These are phyloP conservation scores for Talaromyces sp. DNA, from an alignment of 2,329 filamentous ascomycete species.

Conservation along the genomic window DNA sequence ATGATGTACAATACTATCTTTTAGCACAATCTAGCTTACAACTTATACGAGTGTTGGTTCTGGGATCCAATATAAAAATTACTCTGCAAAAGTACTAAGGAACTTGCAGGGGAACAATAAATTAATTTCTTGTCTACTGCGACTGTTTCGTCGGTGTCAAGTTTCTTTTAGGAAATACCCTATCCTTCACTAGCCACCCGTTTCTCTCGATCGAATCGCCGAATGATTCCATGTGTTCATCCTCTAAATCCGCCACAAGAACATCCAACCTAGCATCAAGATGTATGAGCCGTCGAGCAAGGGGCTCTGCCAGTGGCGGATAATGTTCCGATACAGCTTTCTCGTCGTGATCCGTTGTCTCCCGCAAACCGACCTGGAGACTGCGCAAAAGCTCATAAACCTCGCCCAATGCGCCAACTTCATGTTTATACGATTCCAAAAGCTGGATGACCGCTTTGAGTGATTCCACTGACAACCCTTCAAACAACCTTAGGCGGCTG, in stretches of 20 bases:
- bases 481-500: constrained; percentile 23
- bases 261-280: constrained; percentile 23
- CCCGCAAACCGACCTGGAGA: constrained; percentile 20
- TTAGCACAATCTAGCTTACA: not conserved
- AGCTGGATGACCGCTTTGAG: constrained; percentile 23
- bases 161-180: constrained; percentile 7
- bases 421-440: constrained; percentile 23
- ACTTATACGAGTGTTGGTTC: not conserved
- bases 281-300: constrained; percentile 20
- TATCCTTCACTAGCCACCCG: constrained; percentile 16
- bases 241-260: constrained; percentile 41
- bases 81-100: not conserved
- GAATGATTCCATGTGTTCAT: constrained; percentile 54
- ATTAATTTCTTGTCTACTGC: not conserved
- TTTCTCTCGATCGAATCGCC: constrained; percentile 36
- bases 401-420: constrained; percentile 20
- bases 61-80: not conserved
- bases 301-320: constrained; percentile 20
- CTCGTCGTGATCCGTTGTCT: constrained; percentile 9
- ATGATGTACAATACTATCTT: not conserved
- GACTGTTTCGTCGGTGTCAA: not conserved
- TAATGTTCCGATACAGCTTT: constrained; percentile 17
- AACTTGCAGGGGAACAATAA: not conserved
- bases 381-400: constrained; percentile 21
- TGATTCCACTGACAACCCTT: constrained; percentile 19